phyloP scores from a whole-genome alignment of 805 yeast genomes.

The Clavispora asparagi region DNA sequence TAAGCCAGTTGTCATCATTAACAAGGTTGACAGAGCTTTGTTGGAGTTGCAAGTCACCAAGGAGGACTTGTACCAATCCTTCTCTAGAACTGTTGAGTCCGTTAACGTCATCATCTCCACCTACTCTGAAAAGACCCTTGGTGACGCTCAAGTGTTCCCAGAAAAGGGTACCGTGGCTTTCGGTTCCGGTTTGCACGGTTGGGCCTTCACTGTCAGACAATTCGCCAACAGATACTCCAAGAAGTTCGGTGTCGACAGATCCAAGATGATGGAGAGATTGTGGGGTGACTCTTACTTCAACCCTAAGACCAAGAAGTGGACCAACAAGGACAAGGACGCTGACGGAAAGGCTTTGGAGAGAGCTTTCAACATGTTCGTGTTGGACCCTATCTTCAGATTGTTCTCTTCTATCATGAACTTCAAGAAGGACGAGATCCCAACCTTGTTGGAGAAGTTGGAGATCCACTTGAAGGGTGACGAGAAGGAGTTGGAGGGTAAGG shows the following conservation, averaged over 20 bases:
- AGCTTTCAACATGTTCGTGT: conserved; percentile 98
- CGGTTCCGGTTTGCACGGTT: conserved; percentile 99
- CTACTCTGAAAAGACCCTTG: conserved; percentile 82
- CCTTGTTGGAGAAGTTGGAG: conserved; percentile 89
- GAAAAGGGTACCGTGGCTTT: conserved; percentile 98
- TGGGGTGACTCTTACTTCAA: conserved; percentile 99
- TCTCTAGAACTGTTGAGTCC: conserved; percentile 98
- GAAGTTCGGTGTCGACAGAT: conserved; percentile 98
- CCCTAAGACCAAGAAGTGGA: conserved; percentile 99
- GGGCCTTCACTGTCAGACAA: conserved; percentile 99
- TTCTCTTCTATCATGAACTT: conserved; percentile 97
- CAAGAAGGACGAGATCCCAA: conserved; percentile 95
- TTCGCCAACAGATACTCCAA: conserved; percentile 96
- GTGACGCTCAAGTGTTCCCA: conserved; percentile 99
- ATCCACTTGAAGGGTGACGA: conserved; percentile 91
- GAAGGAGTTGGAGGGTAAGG: conserved; percentile 98
- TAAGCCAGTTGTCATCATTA: conserved; percentile 96
- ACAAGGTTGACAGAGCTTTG: conserved; percentile 99
- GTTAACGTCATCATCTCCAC: conserved; percentile 98
- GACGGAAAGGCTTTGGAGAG: conserved; percentile 94
- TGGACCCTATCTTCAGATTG: conserved; percentile 98
- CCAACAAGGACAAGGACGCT: conserved; percentile 93
- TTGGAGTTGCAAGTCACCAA: conserved; percentile 97
- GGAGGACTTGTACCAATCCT: conserved; percentile 98
- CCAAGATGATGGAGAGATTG: conserved; percentile 97